Base-by-base conservation (phyloP, 1,284 basidiomycete genomes). In the Cutaneotrichosporon cutaneum region DNA sequence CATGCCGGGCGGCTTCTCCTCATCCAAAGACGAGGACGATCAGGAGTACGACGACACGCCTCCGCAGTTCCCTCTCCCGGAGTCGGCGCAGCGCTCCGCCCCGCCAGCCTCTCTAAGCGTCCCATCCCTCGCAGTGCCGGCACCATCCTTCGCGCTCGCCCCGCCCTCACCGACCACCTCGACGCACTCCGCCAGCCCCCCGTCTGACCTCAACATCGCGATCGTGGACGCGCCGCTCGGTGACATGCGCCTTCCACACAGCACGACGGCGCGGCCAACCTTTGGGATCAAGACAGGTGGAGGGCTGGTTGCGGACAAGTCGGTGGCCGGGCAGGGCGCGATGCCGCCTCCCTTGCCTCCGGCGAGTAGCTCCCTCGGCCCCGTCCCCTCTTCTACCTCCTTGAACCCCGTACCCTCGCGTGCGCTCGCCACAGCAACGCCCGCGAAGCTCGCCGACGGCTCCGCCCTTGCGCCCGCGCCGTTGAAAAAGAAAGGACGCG, bases 51-150 rank as follows among this genome's bases (percentile, higher is more conserved):
- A 87, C 63, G 88, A 93, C 70, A 74, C 77, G 2, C 88, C 92
- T 1, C 93, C 94, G 4, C 86, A 87, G 0, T 96, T 96, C 76
- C 94, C 94, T 6, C 85, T 87, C 26, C 81, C 86, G 4, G 84
- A 87, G 74, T 94, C 92, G 60, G 87, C 88, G 16, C 94, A 96
- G 72, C 87, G 93, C n/a, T 83, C 82, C 6, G 70, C 75, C 3
- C 11, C 18, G 5, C 59, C 70, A 26, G 67, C 75, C 4, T 58
- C 66, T 13, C n/a, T 24, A 2, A 22, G 22, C 11, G 22, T 26
- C 22, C 24, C 45, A 7, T 32, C 58, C 13, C 60, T 44, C 61
- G 61, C 56, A 5, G 48, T 54, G 53, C 59, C 56, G 36, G 60
- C 62, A 10, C 61, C 63, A 1, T 59, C 72, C 11, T 69, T 76